A percentile compares a stretch with the other conserved stretches of the same genome.
These are phyloP conservation scores for Tulasnella sp. DNA, from an alignment of 768 basidiomycete genomes.

Conservation along the genomic window DNA sequence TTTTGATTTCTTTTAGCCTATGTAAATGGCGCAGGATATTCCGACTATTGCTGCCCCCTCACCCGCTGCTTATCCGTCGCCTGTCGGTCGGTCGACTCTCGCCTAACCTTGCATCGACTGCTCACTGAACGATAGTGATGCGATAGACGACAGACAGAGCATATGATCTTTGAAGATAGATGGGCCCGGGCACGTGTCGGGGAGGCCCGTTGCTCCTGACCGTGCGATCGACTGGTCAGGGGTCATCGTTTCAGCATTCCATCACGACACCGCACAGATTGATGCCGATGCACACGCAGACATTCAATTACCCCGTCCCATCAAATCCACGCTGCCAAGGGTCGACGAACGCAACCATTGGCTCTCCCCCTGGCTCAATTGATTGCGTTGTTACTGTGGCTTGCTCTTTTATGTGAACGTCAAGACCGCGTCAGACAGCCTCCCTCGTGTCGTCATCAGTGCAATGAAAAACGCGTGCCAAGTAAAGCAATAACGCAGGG, in stretches of 20 bases:
- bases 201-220: neutral
- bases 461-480: neutral
- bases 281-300: neutral
- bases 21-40: neutral
- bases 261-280: neutral
- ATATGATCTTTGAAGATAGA: neutral
- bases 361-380: neutral
- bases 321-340: neutral
- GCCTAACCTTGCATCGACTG: neutral
- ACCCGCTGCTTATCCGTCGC: neutral
- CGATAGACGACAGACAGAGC: neutral
- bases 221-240: constrained; percentile 6
- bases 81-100: neutral
- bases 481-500: neutral
- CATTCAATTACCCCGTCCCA: neutral
- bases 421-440: neutral
- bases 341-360: neutral
- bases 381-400: constrained; percentile 9
- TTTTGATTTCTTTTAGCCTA: neutral
- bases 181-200: constrained; percentile 15
- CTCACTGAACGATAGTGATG: neutral
- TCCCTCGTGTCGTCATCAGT: neutral
- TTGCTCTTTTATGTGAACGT: neutral
- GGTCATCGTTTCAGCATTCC: neutral
- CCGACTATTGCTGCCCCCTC: neutral